These are phyloP conservation scores for Dichomitus squalens DNA, from an alignment of 1,284 basidiomycete species.

Conservation along the genomic window DNA sequence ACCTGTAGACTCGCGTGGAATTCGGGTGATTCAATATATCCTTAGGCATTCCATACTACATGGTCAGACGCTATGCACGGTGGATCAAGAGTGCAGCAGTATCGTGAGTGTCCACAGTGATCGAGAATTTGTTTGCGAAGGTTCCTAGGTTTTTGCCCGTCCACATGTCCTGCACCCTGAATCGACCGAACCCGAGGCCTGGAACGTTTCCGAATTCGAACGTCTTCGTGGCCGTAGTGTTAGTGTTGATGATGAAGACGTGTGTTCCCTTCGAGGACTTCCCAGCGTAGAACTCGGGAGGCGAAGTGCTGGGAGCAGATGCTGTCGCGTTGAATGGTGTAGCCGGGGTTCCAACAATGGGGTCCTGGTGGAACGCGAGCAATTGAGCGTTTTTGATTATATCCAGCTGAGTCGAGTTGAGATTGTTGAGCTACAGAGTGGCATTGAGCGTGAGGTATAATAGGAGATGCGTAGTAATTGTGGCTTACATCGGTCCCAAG, in stretches of 20 bases:
- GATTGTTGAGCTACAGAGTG: slow-evolving; percentile 39
- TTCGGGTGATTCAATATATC: too few species aligned
- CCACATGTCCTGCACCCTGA: slow-evolving; percentile 59
- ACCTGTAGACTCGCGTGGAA: too few species aligned
- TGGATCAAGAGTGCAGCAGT: slow-evolving; percentile 40
- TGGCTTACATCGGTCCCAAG: slow-evolving; percentile 51
- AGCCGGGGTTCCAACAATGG: slow-evolving; percentile 46
- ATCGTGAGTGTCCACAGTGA: slow-evolving; percentile 50
- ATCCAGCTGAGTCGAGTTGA: slow-evolving; percentile 43
- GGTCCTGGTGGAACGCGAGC: slow-evolving; percentile 57
- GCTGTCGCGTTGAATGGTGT: slow-evolving; percentile 47
- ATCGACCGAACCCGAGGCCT: slow-evolving; percentile 42
- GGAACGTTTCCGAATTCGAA: slow-evolving; percentile 49
- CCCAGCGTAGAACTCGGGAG: slow-evolving; percentile 55
- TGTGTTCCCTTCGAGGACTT: slow-evolving; percentile 50
- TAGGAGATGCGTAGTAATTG: too few species aligned
- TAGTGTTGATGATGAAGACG: slow-evolving; percentile 57
- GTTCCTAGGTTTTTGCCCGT: slow-evolving; percentile 47
- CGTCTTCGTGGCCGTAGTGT: slow-evolving; percentile 42
- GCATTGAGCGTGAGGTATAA: neutral
- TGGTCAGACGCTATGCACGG: neutral
- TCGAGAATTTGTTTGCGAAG: slow-evolving; percentile 41
- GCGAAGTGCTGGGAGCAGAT: slow-evolving; percentile 40
- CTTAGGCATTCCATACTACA: too few species aligned
- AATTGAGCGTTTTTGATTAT: slow-evolving; percentile 56